A percentile compares a stretch with the other conserved stretches of the same genome.
Evolutionary conservation across 2,329 filamentous ascomycete species (phyloP).

Genomic region (Helotiales sp.): DNA sequence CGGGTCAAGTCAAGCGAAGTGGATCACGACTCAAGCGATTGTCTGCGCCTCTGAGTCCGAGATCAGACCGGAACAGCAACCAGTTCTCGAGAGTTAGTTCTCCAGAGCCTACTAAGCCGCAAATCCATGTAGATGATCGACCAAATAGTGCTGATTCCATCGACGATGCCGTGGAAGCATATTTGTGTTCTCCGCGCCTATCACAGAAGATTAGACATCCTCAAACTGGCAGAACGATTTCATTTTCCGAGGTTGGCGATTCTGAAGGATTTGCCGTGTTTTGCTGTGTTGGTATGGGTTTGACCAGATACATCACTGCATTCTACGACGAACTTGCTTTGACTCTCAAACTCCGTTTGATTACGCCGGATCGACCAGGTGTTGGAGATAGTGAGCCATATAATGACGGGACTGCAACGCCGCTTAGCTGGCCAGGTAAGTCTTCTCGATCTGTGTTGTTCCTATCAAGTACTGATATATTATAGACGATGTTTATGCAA

Average conservation of each 20-base stretch:
- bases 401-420: conserved; percentile 79
- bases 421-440: conserved; percentile 91
- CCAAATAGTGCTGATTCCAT: conserved; percentile 84
- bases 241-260: conserved; percentile 96
- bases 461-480: conserved; percentile 37
- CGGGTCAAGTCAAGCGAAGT: conserved; percentile 55
- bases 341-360: conserved; percentile 85
- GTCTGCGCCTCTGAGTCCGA: conserved; percentile 53
- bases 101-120: conserved; percentile 36
- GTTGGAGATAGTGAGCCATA: conserved; percentile 91
- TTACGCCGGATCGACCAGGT: conserved; percentile 92
- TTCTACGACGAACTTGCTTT: conserved; percentile 96
- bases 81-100: conserved; percentile 39
- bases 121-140: conserved; percentile 64
- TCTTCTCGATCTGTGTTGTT: conserved; percentile 18
- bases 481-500: conserved; percentile 82
- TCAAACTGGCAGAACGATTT: conserved; percentile 84
- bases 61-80: conserved; percentile 43
- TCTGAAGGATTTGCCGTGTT: conserved; percentile 90
- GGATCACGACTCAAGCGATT: conserved; percentile 63
- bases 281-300: conserved; percentile 96
- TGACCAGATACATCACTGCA: conserved; percentile 93
- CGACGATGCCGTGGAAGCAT: conserved; percentile 84
- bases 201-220: conserved; percentile 89
- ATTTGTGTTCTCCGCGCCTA: conserved; percentile 80